A percentile compares a stretch with the other conserved stretches of the same genome.
These are phyloP conservation scores for Tritrichomonas musculus DNA, from an alignment of 208 protist genomes.

Conservation along the genomic window DNA sequence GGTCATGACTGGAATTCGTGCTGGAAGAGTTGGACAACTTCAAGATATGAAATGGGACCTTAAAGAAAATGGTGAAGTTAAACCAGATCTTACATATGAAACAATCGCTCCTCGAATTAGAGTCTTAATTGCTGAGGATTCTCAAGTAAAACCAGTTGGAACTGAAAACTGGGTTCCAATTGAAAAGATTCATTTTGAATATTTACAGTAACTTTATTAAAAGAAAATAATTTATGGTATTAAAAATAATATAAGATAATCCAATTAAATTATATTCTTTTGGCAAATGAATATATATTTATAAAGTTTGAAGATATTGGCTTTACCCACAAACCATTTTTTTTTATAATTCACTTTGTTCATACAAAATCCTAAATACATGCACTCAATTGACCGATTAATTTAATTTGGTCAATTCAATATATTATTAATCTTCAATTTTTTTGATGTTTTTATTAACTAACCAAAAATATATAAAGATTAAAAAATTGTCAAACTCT, in stretches of 20 bases:
- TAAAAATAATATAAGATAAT: too few relatives aligned
- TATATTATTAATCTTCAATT: neutral
- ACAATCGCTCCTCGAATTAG: neutral
- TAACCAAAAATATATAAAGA: neutral
- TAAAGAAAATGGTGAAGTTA: neutral
- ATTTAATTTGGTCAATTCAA: neutral
- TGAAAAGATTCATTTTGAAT: neutral
- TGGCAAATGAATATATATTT: neutral
- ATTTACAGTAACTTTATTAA: too few relatives aligned
- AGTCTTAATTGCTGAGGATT: neutral
- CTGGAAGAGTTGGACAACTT: neutral
- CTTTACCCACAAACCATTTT: neutral
- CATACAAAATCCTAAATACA: neutral
- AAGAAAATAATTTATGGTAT: too few relatives aligned
- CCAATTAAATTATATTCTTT: neutral
- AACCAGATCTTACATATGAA: neutral
- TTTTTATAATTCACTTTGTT: neutral
- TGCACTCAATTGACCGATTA: neutral
- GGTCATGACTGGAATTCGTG: neutral
- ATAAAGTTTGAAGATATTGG: neutral
- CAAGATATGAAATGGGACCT: constrained; percentile 17
- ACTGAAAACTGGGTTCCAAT: neutral
- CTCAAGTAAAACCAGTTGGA: neutral
- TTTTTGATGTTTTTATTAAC: neutral
- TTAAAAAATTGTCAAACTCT: neutral